These are phyloP conservation scores for Chenopodium formosanum DNA, from an alignment of 148 eudicot genomes.

Conservation along the genomic window DNA sequence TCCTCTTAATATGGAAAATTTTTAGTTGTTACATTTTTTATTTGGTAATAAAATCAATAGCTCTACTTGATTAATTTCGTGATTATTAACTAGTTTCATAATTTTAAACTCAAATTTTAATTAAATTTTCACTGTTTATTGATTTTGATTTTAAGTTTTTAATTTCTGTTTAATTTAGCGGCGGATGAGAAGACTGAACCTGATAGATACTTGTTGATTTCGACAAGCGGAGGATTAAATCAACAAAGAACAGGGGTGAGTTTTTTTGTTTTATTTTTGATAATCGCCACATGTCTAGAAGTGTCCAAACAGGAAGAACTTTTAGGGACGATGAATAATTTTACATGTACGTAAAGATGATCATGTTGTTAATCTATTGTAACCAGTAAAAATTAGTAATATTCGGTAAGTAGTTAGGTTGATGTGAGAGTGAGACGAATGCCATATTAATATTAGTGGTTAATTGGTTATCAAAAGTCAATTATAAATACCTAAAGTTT, in stretches of 20 bases:
- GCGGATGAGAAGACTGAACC: conserved; percentile 57
- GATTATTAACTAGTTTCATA: neutral
- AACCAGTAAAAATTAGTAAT: neutral
- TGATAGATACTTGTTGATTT: conserved; percentile 64
- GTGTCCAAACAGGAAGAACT: too few species aligned
- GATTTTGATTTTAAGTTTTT: neutral
- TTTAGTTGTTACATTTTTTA: neutral
- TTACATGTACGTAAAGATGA: neutral
- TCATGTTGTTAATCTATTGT: neutral
- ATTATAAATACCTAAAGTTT: neutral
- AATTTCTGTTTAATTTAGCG: conserved; percentile 34
- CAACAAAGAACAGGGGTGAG: conserved; percentile 97
- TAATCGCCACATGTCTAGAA: too few species aligned
- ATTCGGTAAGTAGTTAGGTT: neutral
- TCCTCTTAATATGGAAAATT: neutral
- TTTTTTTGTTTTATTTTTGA: neutral
- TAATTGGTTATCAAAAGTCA: neutral
- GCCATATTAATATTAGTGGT: neutral
- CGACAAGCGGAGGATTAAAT: conserved; percentile 90
- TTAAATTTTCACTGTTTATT: conserved; percentile 6
- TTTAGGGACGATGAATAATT: too few species aligned
- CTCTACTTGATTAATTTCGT: neutral
- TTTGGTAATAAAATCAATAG: neutral
- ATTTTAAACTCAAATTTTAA: neutral
- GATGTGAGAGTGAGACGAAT: neutral